phyloP scores from a whole-genome alignment of 2,329 filamentous ascomycete species.

The Canariomyces notabilis region DNA sequence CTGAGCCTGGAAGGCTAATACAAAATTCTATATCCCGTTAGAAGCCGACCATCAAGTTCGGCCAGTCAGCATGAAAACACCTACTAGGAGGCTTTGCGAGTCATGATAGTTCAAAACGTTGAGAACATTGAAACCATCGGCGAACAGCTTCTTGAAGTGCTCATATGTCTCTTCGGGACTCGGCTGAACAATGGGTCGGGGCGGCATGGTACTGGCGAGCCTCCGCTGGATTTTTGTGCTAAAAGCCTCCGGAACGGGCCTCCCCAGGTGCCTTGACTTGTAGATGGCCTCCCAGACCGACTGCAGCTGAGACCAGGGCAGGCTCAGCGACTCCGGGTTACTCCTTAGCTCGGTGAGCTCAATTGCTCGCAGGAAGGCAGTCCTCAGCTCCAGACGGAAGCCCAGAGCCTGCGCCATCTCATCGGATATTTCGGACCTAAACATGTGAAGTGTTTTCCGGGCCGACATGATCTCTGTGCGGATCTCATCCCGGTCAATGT shows the following conservation, averaged over 20 bases:
- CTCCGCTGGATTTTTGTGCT: conserved; percentile 87
- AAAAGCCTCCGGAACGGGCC: conserved; percentile 70
- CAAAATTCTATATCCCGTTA: conserved; percentile 53
- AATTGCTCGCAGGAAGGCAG: conserved; percentile 53
- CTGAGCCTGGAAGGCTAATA: conserved; percentile 68
- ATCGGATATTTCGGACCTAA: conserved; percentile 35
- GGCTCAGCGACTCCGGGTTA: conserved; percentile 42
- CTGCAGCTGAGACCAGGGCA: conserved; percentile 48
- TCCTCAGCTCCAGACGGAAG: conserved; percentile 61
- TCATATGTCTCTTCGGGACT: conserved; percentile 65
- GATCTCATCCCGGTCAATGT: conserved; percentile 54
- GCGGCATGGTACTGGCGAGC: conserved; percentile 88
- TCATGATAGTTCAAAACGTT: conserved; percentile 51
- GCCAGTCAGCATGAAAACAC: too few species aligned
- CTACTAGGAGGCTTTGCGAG: conserved; percentile 64
- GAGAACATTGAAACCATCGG: conserved; percentile 63
- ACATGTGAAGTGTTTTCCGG: conserved; percentile 43
- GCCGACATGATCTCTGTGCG: conserved; percentile 50
- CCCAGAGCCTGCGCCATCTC: conserved; percentile 53
- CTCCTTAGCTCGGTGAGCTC: conserved; percentile 44
- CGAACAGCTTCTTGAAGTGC: conserved; percentile 65
- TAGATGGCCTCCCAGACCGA: conserved; percentile 51
- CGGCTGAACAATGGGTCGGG: conserved; percentile 78
- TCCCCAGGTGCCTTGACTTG: conserved; percentile 57
- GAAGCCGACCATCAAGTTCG: not conserved